Conservation (phyloP, 345 rosid species). For the Corchorus capsularis region DNA sequence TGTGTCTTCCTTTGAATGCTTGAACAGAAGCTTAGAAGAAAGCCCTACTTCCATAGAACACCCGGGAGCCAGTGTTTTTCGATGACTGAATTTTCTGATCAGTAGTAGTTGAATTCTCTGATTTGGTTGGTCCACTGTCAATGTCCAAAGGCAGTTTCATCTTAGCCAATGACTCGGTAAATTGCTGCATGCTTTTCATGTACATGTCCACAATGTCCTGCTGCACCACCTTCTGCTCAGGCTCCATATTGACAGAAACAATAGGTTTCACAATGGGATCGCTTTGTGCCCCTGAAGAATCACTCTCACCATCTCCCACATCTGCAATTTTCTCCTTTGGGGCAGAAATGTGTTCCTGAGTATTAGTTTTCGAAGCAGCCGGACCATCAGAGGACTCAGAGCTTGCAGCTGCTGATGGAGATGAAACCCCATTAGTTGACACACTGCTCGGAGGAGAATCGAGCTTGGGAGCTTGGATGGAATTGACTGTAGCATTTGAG, state of each 20-base stretch:
- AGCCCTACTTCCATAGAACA: conserved; percentile 96
- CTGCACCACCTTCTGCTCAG: conserved; percentile 79
- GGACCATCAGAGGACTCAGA: conserved; percentile 56
- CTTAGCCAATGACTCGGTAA: conserved; percentile 97
- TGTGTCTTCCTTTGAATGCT: conserved; percentile 45
- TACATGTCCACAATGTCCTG: conserved; percentile 98
- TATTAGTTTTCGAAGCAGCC: conserved; percentile 43
- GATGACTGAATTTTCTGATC: conserved; percentile 71
- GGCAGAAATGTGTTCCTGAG: conserved; percentile 48
- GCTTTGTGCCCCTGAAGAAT: conserved; percentile 47
- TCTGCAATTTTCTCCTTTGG: conserved; percentile 44
- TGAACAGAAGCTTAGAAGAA: conserved; percentile 70
- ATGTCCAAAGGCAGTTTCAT: conserved; percentile 97
- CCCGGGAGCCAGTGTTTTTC: conserved; percentile 78
- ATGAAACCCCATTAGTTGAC: conserved; percentile 73
- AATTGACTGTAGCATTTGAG: conserved; percentile 43
- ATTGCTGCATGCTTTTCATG: conserved; percentile 99
- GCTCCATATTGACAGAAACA: conserved; percentile 59
- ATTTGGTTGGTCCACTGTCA: conserved; percentile 66
- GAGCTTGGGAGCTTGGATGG: conserved; percentile 54
- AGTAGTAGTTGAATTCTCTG: conserved; percentile 80
- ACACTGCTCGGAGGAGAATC: conserved; percentile 85
- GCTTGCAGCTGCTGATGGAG: conserved; percentile 66
- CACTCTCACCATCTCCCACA: conserved; percentile 45
- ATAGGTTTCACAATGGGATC: conserved; percentile 50